Evolutionary conservation across 805 yeast genomes (phyloP).

Genomic region (Metschnikowia kofuensis): DNA sequence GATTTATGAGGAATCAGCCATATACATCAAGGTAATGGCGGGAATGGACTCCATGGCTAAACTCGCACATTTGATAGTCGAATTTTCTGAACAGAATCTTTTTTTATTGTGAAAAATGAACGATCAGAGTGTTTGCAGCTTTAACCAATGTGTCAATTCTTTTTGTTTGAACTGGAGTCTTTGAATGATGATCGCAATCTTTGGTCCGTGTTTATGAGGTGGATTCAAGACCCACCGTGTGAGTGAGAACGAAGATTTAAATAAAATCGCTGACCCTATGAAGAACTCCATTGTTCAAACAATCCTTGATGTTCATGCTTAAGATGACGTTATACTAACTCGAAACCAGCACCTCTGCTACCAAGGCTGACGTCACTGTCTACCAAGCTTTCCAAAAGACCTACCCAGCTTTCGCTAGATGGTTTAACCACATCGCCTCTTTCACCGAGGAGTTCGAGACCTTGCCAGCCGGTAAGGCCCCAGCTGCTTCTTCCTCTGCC

Average conservation of each 20-base stretch:
- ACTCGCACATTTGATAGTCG: background rate
- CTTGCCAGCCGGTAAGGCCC: constrained; percentile 75
- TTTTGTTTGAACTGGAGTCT: background rate
- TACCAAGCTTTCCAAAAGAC: constrained; percentile 90
- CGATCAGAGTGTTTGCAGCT: too few relatives aligned
- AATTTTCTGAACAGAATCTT: too few relatives aligned
- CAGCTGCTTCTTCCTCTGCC: constrained; percentile 45
- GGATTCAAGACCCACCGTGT: constrained; percentile 93
- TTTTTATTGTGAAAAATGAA: too few relatives aligned
- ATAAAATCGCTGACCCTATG: constrained; percentile 36
- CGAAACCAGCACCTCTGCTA: constrained; percentile 67
- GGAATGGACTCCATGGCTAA: background rate
- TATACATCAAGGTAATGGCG: background rate
- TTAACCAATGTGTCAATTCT: background rate
- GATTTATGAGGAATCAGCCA: background rate
- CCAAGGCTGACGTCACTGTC: constrained; percentile 93
- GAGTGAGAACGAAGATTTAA: constrained; percentile 65
- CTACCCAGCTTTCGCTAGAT: constrained; percentile 94
- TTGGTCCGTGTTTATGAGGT: constrained; percentile 98
- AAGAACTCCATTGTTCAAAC: constrained; percentile 4
- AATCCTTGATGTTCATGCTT: too few relatives aligned
- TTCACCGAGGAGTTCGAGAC: constrained; percentile 80
- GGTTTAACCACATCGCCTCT: constrained; percentile 98
- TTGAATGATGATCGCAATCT: constrained; percentile 62
- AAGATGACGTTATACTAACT: constrained; percentile 22